Conservation (phyloP, 495 filamentous ascomycete species). For the Oleoguttula mirabilis region DNA sequence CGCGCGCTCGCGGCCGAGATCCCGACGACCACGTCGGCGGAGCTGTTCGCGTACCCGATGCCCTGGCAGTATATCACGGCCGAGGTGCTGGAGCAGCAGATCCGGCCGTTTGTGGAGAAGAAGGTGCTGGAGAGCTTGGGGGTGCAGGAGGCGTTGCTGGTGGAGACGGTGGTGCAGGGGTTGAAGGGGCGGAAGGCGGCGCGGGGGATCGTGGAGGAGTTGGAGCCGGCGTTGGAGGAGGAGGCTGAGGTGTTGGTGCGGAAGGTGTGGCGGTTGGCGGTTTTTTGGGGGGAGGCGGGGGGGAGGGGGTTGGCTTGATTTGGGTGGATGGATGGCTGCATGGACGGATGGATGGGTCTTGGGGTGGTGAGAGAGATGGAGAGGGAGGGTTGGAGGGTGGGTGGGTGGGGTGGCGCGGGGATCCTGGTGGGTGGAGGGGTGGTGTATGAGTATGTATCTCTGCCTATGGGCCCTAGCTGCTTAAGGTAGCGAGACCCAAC, state of each 20-base stretch:
- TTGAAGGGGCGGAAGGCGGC: slow-evolving; percentile 66
- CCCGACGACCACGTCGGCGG: slow-evolving; percentile 62
- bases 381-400: neutral
- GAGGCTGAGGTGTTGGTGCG: slow-evolving; percentile 88
- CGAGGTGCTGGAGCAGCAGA: slow-evolving; percentile 67
- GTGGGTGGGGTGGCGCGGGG: neutral
- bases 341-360: too few species aligned
- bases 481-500: neutral
- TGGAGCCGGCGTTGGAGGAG: slow-evolving; percentile 83
- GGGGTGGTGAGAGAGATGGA: too few species aligned
- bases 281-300: slow-evolving; percentile 95
- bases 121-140: slow-evolving; percentile 94
- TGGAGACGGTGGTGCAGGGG: slow-evolving; percentile 84
- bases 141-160: slow-evolving; percentile 89
- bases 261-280: slow-evolving; percentile 97
- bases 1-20: slow-evolving; percentile 74
- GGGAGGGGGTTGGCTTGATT: slow-evolving; percentile 53
- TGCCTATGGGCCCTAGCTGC: neutral
- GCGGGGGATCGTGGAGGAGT: slow-evolving; percentile 66
- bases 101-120: slow-evolving; percentile 93
- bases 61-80: slow-evolving; percentile 93
- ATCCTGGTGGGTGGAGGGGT: neutral
- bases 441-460: neutral
- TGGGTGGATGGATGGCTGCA: too few species aligned
- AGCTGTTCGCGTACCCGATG: slow-evolving; percentile 82